A percentile compares a stretch with the other conserved stretches of the same genome.
Conservation (phyloP, 352 stramenopile genomes). For the Salisapilia sapeloensis region DNA sequence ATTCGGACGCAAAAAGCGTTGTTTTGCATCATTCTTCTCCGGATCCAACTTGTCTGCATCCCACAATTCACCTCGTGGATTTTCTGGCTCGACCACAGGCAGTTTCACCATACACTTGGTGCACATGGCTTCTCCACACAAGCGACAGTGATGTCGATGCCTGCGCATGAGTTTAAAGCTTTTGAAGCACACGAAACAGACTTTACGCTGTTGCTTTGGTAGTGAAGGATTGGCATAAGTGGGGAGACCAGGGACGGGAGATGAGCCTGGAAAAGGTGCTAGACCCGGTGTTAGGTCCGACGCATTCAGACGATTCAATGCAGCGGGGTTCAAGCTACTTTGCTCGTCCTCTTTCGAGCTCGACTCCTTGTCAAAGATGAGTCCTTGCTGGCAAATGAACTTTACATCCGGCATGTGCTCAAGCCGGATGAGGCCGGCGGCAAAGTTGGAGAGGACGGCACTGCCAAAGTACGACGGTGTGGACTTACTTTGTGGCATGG, state of each 20-base stretch:
- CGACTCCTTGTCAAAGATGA: constrained; percentile 19
- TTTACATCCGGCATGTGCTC: constrained; percentile 60
- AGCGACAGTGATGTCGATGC: constrained; percentile 55
- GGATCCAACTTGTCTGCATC: too few species aligned
- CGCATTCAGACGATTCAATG: too few species aligned
- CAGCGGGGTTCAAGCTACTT: too few species aligned
- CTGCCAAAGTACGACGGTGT: constrained; percentile 30
- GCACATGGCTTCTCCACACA: constrained; percentile 65
- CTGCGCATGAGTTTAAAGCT: constrained; percentile 40
- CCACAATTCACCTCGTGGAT: too few species aligned
- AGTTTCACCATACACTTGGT: constrained; percentile 30
- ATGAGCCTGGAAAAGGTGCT: too few species aligned
- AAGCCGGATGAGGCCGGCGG: constrained; percentile 33
- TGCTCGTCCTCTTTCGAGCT: too few species aligned
- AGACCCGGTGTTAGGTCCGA: too few species aligned
- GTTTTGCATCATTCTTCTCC: too few species aligned
- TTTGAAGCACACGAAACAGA: constrained; percentile 51
- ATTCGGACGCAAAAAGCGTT: too few species aligned
- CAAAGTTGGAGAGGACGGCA: constrained; percentile 43
- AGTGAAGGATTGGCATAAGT: too few species aligned
- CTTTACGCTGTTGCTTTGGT: constrained; percentile 35
- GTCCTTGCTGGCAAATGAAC: constrained; percentile 64
- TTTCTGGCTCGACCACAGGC: too few species aligned
- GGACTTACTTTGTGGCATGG: constrained; percentile 23
- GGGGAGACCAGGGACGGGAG: too few species aligned